Percentiles rank a stretch among this genome's conserved stretches.
Evolutionary conservation across 176 grass and related monocot species (phyloP).

Genomic region (Coix lacrymajobi): DNA sequence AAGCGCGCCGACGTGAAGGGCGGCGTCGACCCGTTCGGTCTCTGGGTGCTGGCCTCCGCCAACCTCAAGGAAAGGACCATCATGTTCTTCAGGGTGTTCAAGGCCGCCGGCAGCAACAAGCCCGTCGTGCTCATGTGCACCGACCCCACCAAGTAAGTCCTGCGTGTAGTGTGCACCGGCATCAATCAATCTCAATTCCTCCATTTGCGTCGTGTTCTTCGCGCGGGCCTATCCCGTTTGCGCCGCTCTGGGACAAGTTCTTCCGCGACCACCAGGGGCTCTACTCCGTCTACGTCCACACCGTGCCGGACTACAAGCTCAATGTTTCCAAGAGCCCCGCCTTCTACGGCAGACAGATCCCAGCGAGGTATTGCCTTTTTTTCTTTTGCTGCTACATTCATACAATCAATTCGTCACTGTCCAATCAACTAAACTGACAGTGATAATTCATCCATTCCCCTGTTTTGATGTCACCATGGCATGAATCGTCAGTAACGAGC

Average conservation of each 20-base stretch:
- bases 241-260: constrained; percentile 67
- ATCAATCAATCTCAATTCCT: too few species aligned
- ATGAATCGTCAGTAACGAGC: not conserved
- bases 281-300: constrained; percentile 79
- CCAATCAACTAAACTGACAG: not conserved
- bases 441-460: not conserved
- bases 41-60: constrained; percentile 59
- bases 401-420: not conserved
- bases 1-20: constrained; percentile 42
- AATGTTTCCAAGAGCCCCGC: constrained; percentile 59
- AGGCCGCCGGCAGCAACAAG: constrained; percentile 5
- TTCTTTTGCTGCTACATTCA: not conserved
- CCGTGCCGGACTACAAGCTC: constrained; percentile 75
- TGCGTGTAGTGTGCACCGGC: not conserved
- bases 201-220: too few species aligned
- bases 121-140: constrained; percentile 82
- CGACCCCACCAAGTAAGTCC: constrained; percentile 63
- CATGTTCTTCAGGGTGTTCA: constrained; percentile 75
- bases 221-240: constrained; percentile 48
- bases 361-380: constrained; percentile 40
- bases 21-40: constrained; percentile 76
- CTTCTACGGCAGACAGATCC: constrained; percentile 76
- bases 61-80: constrained; percentile 49
- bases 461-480: not conserved
- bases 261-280: constrained; percentile 47